Evolutionary conservation across 2,329 filamentous ascomycete species (phyloP).

Genomic region (Thelonectria olida): DNA sequence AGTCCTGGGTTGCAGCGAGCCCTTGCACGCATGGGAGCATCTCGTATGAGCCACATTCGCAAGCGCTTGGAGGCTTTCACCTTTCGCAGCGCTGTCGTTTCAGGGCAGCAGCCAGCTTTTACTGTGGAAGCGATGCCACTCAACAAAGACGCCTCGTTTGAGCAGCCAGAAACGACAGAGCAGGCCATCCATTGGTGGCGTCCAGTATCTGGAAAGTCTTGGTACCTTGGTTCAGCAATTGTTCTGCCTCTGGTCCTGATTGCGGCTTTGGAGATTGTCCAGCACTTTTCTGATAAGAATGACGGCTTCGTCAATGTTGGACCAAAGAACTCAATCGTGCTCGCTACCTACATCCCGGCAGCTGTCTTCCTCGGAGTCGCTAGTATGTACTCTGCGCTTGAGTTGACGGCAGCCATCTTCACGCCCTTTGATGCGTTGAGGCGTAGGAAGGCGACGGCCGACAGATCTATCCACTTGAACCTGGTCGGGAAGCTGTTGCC

Average conservation of each 20-base stretch:
- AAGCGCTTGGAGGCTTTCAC: conserved; percentile 15
- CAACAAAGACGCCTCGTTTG: conserved; percentile 6
- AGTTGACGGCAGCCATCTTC: conserved; percentile 33
- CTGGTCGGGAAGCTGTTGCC: conserved; percentile 34
- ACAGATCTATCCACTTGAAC: conserved; percentile 29
- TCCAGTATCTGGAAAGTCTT: conserved; percentile 29
- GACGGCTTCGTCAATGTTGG: conserved; percentile 35
- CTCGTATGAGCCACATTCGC: conserved; percentile 22
- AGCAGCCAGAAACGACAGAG: conserved; percentile 3
- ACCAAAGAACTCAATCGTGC: conserved; percentile 29
- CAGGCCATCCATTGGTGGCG: conserved; percentile 33
- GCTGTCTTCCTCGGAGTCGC: conserved; percentile 27
- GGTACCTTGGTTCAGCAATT: conserved; percentile 38
- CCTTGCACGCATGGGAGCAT: conserved; percentile 21
- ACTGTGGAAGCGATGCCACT: conserved; percentile 23
- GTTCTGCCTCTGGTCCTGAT: conserved; percentile 34
- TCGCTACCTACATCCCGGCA: conserved; percentile 43
- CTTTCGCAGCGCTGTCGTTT: conserved; percentile 17
- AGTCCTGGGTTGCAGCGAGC: conserved; percentile 18
- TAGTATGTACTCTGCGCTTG: conserved; percentile 35
- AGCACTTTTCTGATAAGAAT: conserved; percentile 36
- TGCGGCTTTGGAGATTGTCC: conserved; percentile 32
- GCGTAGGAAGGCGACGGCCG: conserved; percentile 27
- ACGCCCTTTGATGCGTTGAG: conserved; percentile 34
- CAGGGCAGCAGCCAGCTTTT: conserved; percentile 14